phyloP scores from a whole-genome alignment of 345 rosid genomes.

The Salix arbutifolia region DNA sequence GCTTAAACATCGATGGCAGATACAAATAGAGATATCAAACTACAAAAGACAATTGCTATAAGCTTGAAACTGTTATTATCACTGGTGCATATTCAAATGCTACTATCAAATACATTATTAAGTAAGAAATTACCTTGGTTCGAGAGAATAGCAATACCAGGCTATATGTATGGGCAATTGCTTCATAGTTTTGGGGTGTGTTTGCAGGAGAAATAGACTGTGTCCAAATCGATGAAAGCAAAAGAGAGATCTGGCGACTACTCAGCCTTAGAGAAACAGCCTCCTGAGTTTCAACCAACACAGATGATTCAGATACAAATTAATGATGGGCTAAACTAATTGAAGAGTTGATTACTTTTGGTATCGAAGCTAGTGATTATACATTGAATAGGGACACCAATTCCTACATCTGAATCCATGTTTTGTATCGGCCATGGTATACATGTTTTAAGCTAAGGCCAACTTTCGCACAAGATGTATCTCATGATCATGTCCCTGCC shows the following conservation, averaged over 20 bases:
- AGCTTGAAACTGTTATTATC: neutral
- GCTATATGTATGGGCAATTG: conserved; percentile 88
- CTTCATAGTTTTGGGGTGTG: conserved; percentile 84
- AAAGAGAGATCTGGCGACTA: conserved; percentile 83
- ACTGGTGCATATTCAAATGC: neutral
- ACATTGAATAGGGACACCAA: neutral
- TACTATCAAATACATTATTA: neutral
- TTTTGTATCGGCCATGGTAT: neutral
- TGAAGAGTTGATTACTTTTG: conserved; percentile 5
- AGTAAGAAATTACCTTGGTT: conserved; percentile 59
- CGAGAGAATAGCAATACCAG: conserved; percentile 84
- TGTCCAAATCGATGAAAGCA: conserved; percentile 94
- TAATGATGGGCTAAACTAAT: neutral
- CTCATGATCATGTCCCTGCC: neutral
- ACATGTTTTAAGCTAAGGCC: neutral
- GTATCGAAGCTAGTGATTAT: conserved; percentile 9
- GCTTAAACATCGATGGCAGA: conserved; percentile 2
- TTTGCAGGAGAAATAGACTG: conserved; percentile 85
- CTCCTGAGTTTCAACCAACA: conserved; percentile 43
- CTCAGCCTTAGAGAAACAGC: conserved; percentile 69
- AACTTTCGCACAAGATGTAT: neutral
- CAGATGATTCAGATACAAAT: conserved; percentile 6
- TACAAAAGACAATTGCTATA: neutral
- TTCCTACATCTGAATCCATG: neutral
- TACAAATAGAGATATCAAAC: neutral